A percentile compares a stretch with the other conserved stretches of the same genome.
These are phyloP conservation scores for Colletotrichum orbiculare DNA, from an alignment of 2,329 filamentous ascomycete genomes.

Conservation along the genomic window DNA sequence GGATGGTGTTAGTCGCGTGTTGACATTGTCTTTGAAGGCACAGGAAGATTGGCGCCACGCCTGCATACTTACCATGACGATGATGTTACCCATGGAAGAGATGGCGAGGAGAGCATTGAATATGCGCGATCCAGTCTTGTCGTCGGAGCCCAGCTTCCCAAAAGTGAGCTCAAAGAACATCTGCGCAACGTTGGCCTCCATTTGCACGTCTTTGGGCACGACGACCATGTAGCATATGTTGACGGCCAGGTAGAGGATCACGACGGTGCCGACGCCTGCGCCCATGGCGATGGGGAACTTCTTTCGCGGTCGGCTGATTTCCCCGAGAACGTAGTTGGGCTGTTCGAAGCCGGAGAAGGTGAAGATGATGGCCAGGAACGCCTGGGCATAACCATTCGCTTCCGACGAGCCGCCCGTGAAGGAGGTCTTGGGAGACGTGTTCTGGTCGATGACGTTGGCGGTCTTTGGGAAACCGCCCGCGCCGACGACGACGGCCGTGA, in stretches of 20 bases:
- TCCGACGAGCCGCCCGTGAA: slow-evolving; percentile 41
- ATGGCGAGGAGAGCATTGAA: slow-evolving; percentile 63
- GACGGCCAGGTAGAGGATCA: slow-evolving; percentile 49
- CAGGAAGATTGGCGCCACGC: background rate
- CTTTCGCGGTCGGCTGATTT: slow-evolving; percentile 45
- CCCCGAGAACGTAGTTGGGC: slow-evolving; percentile 50
- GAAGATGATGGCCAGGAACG: slow-evolving; percentile 58
- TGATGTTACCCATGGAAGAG: slow-evolving; percentile 66
- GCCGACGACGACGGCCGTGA: slow-evolving; percentile 46
- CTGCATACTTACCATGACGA: slow-evolving; percentile 54
- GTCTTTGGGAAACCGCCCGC: slow-evolving; percentile 41
- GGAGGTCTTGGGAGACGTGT: slow-evolving; percentile 41
- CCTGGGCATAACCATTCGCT: slow-evolving; percentile 48
- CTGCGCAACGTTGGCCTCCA: slow-evolving; percentile 43
- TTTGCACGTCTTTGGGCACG: slow-evolving; percentile 42
- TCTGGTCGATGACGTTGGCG: slow-evolving; percentile 41
- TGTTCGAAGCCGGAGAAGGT: slow-evolving; percentile 51
- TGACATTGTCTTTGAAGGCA: too few relatives aligned
- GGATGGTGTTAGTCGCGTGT: background rate
- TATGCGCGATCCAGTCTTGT: slow-evolving; percentile 46
- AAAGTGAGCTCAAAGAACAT: slow-evolving; percentile 49
- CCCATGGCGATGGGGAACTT: slow-evolving; percentile 48
- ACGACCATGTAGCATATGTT: slow-evolving; percentile 55
- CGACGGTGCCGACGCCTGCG: slow-evolving; percentile 44
- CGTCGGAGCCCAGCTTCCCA: slow-evolving; percentile 42